These are phyloP conservation scores for Phoenix roebelenii DNA, from an alignment of 176 grass and related monocot genomes.

Conservation along the genomic window DNA sequence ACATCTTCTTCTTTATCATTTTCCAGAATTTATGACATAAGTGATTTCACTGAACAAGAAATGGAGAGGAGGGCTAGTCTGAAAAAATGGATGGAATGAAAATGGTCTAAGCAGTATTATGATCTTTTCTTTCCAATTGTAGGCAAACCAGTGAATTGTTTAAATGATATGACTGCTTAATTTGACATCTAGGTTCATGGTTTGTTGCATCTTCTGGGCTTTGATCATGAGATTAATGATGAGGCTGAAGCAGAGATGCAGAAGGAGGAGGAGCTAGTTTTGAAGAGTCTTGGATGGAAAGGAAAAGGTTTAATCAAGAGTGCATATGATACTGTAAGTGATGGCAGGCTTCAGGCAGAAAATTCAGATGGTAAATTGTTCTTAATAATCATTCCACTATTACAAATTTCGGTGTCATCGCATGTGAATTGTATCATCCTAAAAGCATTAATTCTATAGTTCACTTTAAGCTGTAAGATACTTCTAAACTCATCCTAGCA, in stretches of 20 bases:
- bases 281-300: constrained; percentile 88
- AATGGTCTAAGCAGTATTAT: too few species aligned
- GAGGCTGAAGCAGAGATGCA: constrained; percentile 70
- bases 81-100: too few species aligned
- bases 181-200: constrained; percentile 59
- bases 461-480: constrained; percentile 16
- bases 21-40: too few species aligned
- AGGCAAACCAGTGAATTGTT: too few species aligned
- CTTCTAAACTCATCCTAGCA: constrained; percentile 30
- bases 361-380: constrained; percentile 46
- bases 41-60: too few species aligned
- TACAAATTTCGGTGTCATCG: neutral
- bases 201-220: constrained; percentile 78
- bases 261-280: constrained; percentile 68
- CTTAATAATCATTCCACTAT: constrained; percentile 7
- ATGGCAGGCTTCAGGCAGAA: constrained; percentile 32
- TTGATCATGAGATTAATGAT: constrained; percentile 54
- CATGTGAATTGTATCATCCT: too few species aligned
- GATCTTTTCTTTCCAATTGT: too few species aligned
- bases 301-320: constrained; percentile 45
- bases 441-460: neutral
- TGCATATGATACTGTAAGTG: constrained; percentile 16
- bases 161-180: constrained; percentile 1
- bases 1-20: too few species aligned
- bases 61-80: too few species aligned